Base-by-base conservation (phyloP, 768 basidiomycete genomes). In the Trametes meyenii region DNA sequence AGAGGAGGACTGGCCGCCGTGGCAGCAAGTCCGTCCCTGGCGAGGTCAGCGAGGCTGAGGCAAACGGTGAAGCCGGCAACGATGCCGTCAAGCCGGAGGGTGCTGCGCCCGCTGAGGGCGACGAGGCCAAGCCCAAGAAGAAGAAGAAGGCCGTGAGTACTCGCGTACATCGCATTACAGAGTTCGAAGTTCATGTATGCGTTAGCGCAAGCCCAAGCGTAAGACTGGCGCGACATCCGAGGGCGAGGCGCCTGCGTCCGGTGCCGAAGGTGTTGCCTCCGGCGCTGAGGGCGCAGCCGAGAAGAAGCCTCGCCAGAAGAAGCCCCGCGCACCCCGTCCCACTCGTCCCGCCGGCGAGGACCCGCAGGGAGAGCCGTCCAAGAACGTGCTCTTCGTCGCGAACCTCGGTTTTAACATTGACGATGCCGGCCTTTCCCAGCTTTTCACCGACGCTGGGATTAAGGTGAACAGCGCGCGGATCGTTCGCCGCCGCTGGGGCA, bases 381-480 rank as follows among this genome's bases (percentile, higher is more conserved):
- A 89, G 81, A 90, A 83, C 59, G 86, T 92, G 78, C 82, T 98
- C 67, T 98, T 98, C 70, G 95, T 98, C 68, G 96, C 96, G 78
- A 98, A 98, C 81, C 93, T 98, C 62, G 93, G 94, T 46, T 98
- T 98, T 85, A 87, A 78, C 74, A 85, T 98, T 65, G 92, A 93
- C 60, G 96, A 98, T 72, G 89, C 81, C 33, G 88, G 83, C 55
- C 87, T 99, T 66, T 72, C 83, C 26, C 78, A 85, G 46, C 80
- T 97, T 69, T 98, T 99, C 82, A 90, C 86, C 53, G 90, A 93
- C 65, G 92, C 88, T 23, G 92, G 85, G 65, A 87, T 97, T 78
- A 79, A 76, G 43, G 91, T 96, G 66, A 80, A 83, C 71, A 90
- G 89, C 67, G 95, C 96, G 63, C 92, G 92, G 66, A 90, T 99